Evolutionary conservation across 352 stramenopile genomes (phyloP).

Genomic region (Phytophthora brassicae): DNA sequence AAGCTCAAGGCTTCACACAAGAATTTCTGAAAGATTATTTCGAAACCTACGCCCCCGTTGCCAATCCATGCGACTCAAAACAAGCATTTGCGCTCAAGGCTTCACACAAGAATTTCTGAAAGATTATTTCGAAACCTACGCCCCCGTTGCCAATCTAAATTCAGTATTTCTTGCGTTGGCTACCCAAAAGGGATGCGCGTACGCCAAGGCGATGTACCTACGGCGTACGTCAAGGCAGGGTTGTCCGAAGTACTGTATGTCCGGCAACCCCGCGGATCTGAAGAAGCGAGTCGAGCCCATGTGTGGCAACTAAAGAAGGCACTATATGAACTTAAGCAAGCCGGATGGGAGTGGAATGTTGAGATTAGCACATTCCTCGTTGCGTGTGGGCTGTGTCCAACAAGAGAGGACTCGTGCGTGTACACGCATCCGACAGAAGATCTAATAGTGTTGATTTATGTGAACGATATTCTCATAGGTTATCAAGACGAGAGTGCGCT

Average conservation of each 20-base stretch:
- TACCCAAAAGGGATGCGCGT: constrained; percentile 6
- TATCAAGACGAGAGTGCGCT: constrained; percentile 2
- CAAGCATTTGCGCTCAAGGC: too few relatives aligned
- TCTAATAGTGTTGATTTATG: constrained; percentile 11
- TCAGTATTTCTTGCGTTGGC: constrained; percentile 13
- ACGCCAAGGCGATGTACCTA: constrained; percentile 11
- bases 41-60: constrained; percentile 16
- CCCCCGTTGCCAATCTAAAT: constrained; percentile 9
- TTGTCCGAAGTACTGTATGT: constrained; percentile 12
- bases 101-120: constrained; percentile 15
- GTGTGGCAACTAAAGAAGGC: constrained; percentile 19
- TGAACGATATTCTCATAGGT: constrained; percentile 17
- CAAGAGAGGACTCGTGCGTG: constrained; percentile 6
- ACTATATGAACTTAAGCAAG: constrained; percentile 17
- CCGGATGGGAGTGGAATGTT: constrained; percentile 10
- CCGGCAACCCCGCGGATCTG: constrained; percentile 1
- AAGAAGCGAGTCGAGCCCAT: constrained; percentile 2
- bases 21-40: constrained; percentile 12
- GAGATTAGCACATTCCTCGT: not conserved
- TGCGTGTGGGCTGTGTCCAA: not conserved
- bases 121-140: constrained; percentile 20
- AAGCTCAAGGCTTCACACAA: constrained; percentile 12
- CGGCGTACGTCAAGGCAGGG: constrained; percentile 11
- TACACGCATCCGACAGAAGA: not conserved
- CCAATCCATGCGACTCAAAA: constrained; percentile 11